Evolutionary conservation across 805 yeast species (phyloP), one percentile per base, ranked within the genome.

Genomic region (Komagataella phaffii): DNA sequence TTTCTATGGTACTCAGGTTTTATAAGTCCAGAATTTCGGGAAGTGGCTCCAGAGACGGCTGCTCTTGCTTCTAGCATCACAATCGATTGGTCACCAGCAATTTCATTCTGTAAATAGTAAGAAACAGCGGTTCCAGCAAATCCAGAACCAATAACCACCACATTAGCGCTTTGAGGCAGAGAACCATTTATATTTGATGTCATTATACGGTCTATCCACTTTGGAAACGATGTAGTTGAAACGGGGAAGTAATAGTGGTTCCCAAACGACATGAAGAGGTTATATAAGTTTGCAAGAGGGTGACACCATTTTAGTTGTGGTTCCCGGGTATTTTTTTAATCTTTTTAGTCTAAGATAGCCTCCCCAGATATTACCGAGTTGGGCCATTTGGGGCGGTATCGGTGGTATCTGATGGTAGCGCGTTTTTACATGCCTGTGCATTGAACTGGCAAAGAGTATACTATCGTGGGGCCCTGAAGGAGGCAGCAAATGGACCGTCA

Each of bases 11-110:
- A 48, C 46, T 58, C 60, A 7, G 77, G 76, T 48, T 72, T 71
- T 52, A 75, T 55, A 55, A 74, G 79, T 2, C 79, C 79, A 19
- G 79, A 78, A 53, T 74, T 74, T 52, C 79, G 60, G 6, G 75
- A 78, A 1, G 76, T 71, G 6, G 78, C 79, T 18, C 64, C 66
- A 7, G 67, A 62, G 49, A 69, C 67, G 6, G 66, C 64, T 51
- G 71, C 68, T 51, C 70, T 61, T 12, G 70, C 70, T 45, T 70
- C 44, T 7, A 69, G 60, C 56, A 74, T 56, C 24, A 59, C 53
- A 1, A 53, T 56, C 3, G 47, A 44, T 14, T 58, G 58, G 7
- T 51, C 52, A 30, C 14, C 44, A 17, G 44, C 49, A 19, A 59
- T 58, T 40, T 63, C 60, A 48, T 58, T 53, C 18, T 59, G 56